phyloP scores from a whole-genome alignment of 2,329 filamentous ascomycete species.

The Colletotrichum melonis region DNA sequence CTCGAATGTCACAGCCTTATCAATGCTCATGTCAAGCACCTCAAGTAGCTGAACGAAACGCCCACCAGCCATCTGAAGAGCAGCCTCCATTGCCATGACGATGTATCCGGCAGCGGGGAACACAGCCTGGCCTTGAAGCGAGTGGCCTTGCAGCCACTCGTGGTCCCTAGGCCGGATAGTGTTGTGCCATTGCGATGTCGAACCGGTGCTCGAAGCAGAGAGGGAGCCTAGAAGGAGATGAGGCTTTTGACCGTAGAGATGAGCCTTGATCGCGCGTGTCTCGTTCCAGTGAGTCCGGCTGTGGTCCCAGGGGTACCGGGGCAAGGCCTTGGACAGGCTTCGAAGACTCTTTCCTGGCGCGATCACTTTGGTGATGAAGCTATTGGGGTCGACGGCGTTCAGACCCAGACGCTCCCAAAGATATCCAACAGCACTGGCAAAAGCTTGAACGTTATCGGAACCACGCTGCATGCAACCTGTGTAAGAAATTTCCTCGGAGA shows the following conservation, averaged over 20 bases:
- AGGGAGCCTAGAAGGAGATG: slow-evolving; percentile 46
- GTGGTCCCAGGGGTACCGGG: slow-evolving; percentile 56
- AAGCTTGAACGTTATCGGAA: slow-evolving; percentile 34
- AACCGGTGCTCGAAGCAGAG: background rate
- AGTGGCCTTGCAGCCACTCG: slow-evolving; percentile 47
- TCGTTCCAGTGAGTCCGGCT: slow-evolving; percentile 44
- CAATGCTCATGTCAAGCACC: slow-evolving; percentile 13
- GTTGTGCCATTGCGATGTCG: slow-evolving; percentile 30
- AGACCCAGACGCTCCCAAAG: background rate
- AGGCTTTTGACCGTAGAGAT: slow-evolving; percentile 42
- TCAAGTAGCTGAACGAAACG: background rate
- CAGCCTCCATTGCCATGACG: slow-evolving; percentile 56
- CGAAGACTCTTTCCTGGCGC: too few species aligned
- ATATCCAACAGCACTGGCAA: slow-evolving; percentile 19
- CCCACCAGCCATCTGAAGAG: slow-evolving; percentile 36
- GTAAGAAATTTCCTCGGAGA: slow-evolving; percentile 38
- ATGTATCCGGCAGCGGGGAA: slow-evolving; percentile 58
- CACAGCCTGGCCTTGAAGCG: slow-evolving; percentile 41
- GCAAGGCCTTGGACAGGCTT: slow-evolving; percentile 38
- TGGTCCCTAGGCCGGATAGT: slow-evolving; percentile 26
- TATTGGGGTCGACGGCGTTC: background rate
- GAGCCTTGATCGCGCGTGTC: slow-evolving; percentile 33
- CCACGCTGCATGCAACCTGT: slow-evolving; percentile 38
- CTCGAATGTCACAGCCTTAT: slow-evolving; percentile 17
- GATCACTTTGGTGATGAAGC: slow-evolving; percentile 5